These are phyloP conservation scores for Drechslerella coelobrocha DNA, from an alignment of 2,329 filamentous ascomycete genomes.

Conservation along the genomic window DNA sequence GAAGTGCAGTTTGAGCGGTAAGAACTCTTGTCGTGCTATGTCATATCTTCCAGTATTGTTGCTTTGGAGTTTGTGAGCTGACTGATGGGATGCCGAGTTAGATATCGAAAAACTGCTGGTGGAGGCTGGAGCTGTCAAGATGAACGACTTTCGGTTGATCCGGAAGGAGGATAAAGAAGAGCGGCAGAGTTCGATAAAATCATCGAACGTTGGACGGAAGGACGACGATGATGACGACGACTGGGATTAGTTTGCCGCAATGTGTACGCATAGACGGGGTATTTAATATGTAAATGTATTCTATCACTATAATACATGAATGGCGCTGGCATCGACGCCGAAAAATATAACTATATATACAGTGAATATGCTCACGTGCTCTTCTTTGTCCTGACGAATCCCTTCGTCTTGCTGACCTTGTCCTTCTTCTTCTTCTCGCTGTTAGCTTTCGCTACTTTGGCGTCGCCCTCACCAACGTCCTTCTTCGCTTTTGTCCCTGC, in stretches of 20 bases:
- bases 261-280: neutral
- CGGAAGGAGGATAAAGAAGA: conserved; percentile 67
- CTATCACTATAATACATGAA: conserved; percentile 5
- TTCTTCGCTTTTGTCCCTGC: conserved; percentile 56
- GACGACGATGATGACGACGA: conserved; percentile 64
- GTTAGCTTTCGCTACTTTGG: conserved; percentile 14
- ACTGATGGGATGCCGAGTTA: conserved; percentile 30
- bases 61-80: neutral
- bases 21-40: conserved; percentile 23
- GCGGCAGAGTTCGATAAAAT: conserved; percentile 63
- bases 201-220: conserved; percentile 54
- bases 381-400: conserved; percentile 21
- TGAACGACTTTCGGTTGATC: conserved; percentile 78
- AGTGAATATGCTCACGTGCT: neutral
- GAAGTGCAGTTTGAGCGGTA: conserved; percentile 69
- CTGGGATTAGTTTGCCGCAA: conserved; percentile 64
- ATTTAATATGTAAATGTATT: conserved; percentile 5
- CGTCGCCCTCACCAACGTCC: conserved; percentile 12
- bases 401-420: conserved; percentile 17
- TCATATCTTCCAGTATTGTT: neutral
- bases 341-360: conserved; percentile 3
- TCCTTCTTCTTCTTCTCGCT: conserved; percentile 25
- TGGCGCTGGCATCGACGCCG: neutral
- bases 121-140: conserved; percentile 78
- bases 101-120: conserved; percentile 83